Evolutionary conservation across 2,329 filamentous ascomycete genomes (phyloP).

Genomic region (Grosmannia clavigera): DNA sequence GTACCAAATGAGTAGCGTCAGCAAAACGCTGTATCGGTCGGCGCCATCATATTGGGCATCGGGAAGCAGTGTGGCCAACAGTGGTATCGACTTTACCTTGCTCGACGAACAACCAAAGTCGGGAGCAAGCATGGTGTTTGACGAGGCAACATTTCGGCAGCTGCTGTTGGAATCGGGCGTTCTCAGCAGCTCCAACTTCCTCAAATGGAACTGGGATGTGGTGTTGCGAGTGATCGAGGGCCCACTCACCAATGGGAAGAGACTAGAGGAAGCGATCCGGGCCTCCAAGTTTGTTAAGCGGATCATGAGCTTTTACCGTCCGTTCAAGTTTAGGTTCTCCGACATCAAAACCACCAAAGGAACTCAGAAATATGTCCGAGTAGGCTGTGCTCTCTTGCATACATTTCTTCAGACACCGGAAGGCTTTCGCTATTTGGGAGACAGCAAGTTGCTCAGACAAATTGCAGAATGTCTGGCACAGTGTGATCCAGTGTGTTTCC

Average conservation of each 20-base stretch:
- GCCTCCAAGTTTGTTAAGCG: conserved; percentile 94
- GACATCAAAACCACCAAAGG: conserved; percentile 81
- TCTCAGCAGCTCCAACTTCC: conserved; percentile 75
- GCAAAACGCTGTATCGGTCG: conserved; percentile 78
- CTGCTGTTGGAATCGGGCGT: conserved; percentile 69
- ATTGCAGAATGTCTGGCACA: conserved; percentile 93
- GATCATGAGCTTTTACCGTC: conserved; percentile 85
- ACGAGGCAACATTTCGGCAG: conserved; percentile 53
- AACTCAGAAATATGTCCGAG: conserved; percentile 86
- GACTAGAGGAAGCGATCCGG: conserved; percentile 86
- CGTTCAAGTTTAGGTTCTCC: conserved; percentile 93
- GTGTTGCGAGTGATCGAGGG: conserved; percentile 87
- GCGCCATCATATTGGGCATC: conserved; percentile 35
- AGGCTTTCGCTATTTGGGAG: conserved; percentile 71
- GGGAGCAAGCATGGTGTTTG: conserved; percentile 34
- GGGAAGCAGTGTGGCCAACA: conserved; percentile 18
- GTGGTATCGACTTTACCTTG: conserved; percentile 34
- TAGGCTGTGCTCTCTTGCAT: conserved; percentile 78
- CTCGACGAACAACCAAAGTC: conserved; percentile 46
- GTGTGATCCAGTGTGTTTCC: conserved; percentile 62
- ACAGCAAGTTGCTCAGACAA: conserved; percentile 87
- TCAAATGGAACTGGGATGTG: conserved; percentile 96
- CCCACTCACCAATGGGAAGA: conserved; percentile 77
- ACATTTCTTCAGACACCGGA: conserved; percentile 76
- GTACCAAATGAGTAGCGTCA: conserved; percentile 97